Evolutionary conservation across 2,329 filamentous ascomycete genomes (phyloP).

Genomic region (Aspergillus sp.): DNA sequence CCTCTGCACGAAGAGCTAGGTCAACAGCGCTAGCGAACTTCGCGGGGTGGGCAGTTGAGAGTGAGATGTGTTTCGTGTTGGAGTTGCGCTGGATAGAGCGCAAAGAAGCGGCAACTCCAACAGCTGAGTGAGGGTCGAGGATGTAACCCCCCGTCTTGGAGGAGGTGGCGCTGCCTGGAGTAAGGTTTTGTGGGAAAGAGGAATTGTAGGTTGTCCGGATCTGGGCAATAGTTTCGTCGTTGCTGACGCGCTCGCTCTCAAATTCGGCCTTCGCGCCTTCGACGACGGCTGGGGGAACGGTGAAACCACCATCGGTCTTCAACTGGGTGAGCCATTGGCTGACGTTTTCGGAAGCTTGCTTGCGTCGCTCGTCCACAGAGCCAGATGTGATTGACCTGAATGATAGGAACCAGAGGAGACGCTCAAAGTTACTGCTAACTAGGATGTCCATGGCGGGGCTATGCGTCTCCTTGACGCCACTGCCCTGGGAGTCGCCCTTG

Average conservation of each 20-base stretch:
- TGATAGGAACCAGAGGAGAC: constrained; percentile 85
- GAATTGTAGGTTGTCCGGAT: constrained; percentile 58
- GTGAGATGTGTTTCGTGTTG: constrained; percentile 68
- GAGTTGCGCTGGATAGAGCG: constrained; percentile 63
- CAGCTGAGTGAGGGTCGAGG: constrained; percentile 88
- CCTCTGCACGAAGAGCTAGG: constrained; percentile 67
- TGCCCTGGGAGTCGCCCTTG: constrained; percentile 66
- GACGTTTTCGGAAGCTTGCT: constrained; percentile 69
- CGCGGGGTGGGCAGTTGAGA: constrained; percentile 92
- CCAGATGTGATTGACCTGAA: constrained; percentile 61
- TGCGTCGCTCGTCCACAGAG: constrained; percentile 46
- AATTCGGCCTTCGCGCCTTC: constrained; percentile 71
- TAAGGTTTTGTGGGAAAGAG: constrained; percentile 51
- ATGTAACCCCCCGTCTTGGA: constrained; percentile 65
- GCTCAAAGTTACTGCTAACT: constrained; percentile 94
- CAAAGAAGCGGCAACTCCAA: constrained; percentile 75
- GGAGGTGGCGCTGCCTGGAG: constrained; percentile 31
- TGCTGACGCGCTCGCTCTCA: constrained; percentile 70
- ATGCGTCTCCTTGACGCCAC: constrained; percentile 84
- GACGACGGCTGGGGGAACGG: constrained; percentile 73
- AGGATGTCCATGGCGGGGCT: constrained; percentile 98
- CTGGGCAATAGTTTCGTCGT: constrained; percentile 64
- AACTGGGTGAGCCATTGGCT: constrained; percentile 74
- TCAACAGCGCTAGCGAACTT: constrained; percentile 90
- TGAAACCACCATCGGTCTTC: constrained; percentile 79